phyloP scores from a whole-genome alignment of 495 filamentous ascomycete species.

The Aspergillus indologenus region DNA sequence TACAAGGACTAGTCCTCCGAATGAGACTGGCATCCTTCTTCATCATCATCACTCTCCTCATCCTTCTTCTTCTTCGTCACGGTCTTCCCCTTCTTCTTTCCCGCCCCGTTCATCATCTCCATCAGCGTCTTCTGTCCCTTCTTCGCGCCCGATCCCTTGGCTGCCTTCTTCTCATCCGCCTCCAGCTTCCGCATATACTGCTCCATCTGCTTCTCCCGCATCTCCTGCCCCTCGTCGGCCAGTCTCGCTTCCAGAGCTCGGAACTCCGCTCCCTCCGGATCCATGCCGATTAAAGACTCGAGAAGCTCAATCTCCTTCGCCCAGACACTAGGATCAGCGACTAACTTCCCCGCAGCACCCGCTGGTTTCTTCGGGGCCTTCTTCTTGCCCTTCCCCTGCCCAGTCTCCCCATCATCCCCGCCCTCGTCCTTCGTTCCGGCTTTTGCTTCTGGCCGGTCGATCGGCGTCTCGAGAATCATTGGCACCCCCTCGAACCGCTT shows the following conservation, averaged over 20 bases:
- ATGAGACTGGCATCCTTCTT: slow-evolving; percentile 25
- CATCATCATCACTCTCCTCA: slow-evolving; percentile 13
- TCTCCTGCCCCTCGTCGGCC: slow-evolving; percentile 61
- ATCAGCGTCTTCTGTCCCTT: slow-evolving; percentile 44
- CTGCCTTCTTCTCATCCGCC: slow-evolving; percentile 56
- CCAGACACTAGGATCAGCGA: slow-evolving; percentile 75
- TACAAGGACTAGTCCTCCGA: slow-evolving; percentile 4
- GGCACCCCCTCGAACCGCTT: slow-evolving; percentile 71
- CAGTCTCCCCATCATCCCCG: slow-evolving; percentile 15
- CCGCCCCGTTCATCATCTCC: slow-evolving; percentile 37
- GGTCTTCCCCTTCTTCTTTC: slow-evolving; percentile 13
- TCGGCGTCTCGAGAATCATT: slow-evolving; percentile 93
- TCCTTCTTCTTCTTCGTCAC: slow-evolving; percentile 5
- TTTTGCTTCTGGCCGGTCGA: slow-evolving; percentile 51
- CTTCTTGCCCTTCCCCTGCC: slow-evolving; percentile 25
- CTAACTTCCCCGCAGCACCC: slow-evolving; percentile 24
- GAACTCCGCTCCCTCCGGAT: slow-evolving; percentile 69
- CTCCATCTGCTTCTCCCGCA: slow-evolving; percentile 70
- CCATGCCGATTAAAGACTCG: slow-evolving; percentile 81
- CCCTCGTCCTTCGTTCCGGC: slow-evolving; percentile 4
- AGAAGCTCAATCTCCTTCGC: slow-evolving; percentile 84
- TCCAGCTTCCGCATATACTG: slow-evolving; percentile 69
- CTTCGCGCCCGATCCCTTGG: slow-evolving; percentile 12
- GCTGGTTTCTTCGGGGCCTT: slow-evolving; percentile 16
- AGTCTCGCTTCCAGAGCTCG: slow-evolving; percentile 57